These are phyloP conservation scores for Tricholoma furcatifolium DNA, from an alignment of 768 basidiomycete species.

Conservation along the genomic window DNA sequence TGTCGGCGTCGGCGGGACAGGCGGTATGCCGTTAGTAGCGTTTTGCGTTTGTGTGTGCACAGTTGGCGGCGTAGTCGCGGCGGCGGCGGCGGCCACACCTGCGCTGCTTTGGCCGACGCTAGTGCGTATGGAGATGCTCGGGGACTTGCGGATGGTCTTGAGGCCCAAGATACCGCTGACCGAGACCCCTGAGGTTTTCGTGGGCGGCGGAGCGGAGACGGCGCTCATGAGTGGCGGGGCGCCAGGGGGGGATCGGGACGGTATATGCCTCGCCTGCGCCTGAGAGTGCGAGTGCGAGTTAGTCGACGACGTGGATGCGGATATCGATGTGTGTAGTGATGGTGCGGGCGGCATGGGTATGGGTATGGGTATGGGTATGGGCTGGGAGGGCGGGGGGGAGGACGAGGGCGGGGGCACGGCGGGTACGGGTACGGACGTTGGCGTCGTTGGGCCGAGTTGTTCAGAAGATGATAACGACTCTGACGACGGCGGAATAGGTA, in stretches of 20 bases:
- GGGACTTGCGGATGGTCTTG: constrained; percentile 18
- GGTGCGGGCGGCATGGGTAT: constrained; percentile 1
- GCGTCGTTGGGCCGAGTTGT: neutral
- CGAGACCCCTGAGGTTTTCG: constrained; percentile 6
- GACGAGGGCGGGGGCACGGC: neutral
- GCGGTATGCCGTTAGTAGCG: neutral
- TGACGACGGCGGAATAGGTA: constrained; percentile 6
- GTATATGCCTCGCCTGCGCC: neutral
- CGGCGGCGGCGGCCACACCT: neutral
- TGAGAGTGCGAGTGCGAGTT: neutral
- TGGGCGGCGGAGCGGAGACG: constrained; percentile 1
- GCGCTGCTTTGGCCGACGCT: neutral
- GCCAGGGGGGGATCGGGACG: neutral
- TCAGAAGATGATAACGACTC: constrained; percentile 5
- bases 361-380: constrained; percentile 1
- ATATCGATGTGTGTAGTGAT: constrained; percentile 11
- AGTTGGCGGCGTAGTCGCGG: neutral
- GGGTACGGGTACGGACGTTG: neutral
- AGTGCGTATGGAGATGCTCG: constrained; percentile 14
- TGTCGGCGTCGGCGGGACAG: neutral
- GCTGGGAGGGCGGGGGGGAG: neutral
- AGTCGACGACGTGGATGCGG: constrained; percentile 16
- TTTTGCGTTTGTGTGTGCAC: too few species aligned
- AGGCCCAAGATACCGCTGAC: constrained; percentile 14
- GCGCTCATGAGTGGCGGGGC: constrained; percentile 8